Percentiles rank a stretch among this genome's conserved stretches.
phyloP scores from a whole-genome alignment of 208 protist species.

The Novymonas esmeraldas region DNA sequence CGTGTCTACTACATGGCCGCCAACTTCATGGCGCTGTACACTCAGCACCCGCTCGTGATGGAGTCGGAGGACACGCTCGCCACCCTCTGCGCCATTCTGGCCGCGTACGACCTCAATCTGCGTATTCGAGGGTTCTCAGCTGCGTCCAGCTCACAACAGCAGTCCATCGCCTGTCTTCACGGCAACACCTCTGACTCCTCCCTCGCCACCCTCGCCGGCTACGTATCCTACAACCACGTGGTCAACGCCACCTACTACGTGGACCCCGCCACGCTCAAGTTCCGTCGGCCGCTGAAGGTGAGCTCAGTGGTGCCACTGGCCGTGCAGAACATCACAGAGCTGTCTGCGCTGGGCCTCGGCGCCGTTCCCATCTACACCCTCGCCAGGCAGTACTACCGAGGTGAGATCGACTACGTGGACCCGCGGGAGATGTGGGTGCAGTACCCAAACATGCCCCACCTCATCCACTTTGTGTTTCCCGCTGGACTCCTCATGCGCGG shows the following conservation, averaged over 20 bases:
- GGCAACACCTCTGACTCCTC: background rate
- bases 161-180: slow-evolving; percentile 13
- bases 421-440: too few species aligned
- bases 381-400: too few species aligned
- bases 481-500: too few species aligned
- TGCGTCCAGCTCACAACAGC: too few species aligned
- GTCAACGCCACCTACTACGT: slow-evolving; percentile 20
- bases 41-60: background rate
- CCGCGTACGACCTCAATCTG: background rate
- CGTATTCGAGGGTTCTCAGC: too few species aligned
- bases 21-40: background rate
- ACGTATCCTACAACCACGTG: slow-evolving; percentile 10
- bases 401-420: too few species aligned
- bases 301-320: background rate
- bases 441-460: too few species aligned
- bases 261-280: slow-evolving; percentile 3
- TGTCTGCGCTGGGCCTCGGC: background rate
- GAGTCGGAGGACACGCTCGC: slow-evolving; percentile 4
- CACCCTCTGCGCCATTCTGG: slow-evolving; percentile 6
- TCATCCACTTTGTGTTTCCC: too few species aligned
- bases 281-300: slow-evolving; percentile 12
- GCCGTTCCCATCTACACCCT: background rate
- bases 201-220: background rate
- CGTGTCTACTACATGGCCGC: slow-evolving; percentile 6
- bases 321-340: background rate